Evolutionary conservation across 2,329 filamentous ascomycete genomes (phyloP).

Genomic region (Diaporthe amygdali): DNA sequence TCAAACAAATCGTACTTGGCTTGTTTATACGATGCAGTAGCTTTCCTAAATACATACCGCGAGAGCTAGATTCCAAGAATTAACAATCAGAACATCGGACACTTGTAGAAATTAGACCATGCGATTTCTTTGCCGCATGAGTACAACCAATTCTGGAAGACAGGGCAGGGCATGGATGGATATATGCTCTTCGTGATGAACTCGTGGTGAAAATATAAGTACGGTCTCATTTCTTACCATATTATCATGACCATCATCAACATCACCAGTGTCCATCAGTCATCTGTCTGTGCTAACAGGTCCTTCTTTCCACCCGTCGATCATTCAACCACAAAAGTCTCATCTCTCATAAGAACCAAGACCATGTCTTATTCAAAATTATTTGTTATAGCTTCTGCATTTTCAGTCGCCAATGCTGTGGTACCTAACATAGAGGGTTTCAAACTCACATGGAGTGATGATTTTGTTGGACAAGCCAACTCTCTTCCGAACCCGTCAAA

Average conservation of each 20-base stretch:
- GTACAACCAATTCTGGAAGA: no score
- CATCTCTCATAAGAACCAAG: no score
- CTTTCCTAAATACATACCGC: background rate
- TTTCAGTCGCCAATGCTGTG: background rate
- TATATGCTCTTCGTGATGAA: background rate
- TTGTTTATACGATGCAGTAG: constrained; percentile 12
- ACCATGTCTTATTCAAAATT: constrained; percentile 4
- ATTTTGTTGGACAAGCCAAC: background rate
- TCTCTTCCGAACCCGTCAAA: background rate
- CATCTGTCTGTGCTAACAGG: background rate
- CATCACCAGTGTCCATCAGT: background rate
- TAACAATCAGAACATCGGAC: background rate
- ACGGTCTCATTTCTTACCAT: background rate
- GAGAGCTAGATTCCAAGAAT: background rate
- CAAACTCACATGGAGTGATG: constrained; percentile 3
- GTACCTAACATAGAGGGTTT: background rate
- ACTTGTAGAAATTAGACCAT: background rate
- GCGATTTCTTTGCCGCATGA: background rate
- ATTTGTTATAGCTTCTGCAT: background rate
- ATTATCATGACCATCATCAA: background rate
- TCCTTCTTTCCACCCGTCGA: background rate
- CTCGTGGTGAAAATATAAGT: background rate
- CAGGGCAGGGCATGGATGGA: background rate
- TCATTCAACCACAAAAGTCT: background rate
- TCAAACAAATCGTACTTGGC: constrained; percentile 9